Conservation (phyloP, 2,329 filamentous ascomycete genomes). For the Colletotrichum viniferum region DNA sequence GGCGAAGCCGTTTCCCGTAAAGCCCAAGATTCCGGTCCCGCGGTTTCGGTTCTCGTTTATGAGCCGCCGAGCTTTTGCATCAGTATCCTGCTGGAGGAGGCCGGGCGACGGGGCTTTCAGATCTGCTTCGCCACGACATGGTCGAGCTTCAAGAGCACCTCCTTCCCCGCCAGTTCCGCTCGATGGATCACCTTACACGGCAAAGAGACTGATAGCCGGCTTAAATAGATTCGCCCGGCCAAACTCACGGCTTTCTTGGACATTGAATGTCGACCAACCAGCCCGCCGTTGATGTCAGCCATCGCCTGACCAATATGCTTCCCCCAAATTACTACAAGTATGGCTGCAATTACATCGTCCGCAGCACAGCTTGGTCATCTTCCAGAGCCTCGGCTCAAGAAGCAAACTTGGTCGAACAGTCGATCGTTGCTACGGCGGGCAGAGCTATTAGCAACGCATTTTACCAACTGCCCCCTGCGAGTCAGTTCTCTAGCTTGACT, state of each 20-base stretch:
- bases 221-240: neutral
- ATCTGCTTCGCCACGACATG: neutral
- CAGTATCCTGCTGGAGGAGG: neutral
- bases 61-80: neutral
- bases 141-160: neutral
- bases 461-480: too few species aligned
- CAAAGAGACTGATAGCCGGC: neutral
- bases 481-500: neutral
- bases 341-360: neutral
- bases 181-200: too few species aligned
- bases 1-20: too few species aligned
- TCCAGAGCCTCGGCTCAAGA: neutral
- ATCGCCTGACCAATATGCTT: neutral
- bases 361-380: neutral
- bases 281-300: neutral
- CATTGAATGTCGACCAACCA: neutral
- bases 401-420: too few species aligned
- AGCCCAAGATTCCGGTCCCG: neutral
- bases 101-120: neutral
- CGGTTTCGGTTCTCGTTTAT: neutral
- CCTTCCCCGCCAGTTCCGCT: neutral
- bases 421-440: neutral
- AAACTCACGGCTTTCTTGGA: neutral
- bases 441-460: neutral
- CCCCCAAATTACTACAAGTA: neutral